A percentile compares a stretch with the other conserved stretches of the same genome.
Conservation (phyloP, 176 grass and related monocot genomes). For the Phyllostachys edulis region DNA sequence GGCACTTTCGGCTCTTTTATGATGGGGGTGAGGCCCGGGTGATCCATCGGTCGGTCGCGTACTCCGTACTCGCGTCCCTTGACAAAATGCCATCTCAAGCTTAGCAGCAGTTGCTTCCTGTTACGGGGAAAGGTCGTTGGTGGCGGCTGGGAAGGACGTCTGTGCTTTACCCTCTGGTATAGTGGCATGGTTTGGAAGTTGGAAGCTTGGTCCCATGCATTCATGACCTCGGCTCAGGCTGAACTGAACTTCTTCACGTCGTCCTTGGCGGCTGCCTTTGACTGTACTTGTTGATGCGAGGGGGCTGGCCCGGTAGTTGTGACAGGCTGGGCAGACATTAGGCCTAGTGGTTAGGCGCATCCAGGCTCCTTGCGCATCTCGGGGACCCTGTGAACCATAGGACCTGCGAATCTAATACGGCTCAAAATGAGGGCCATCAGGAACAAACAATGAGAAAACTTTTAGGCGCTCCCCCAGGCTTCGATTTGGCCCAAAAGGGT, state of each 20-base stretch:
- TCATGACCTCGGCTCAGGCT: background rate
- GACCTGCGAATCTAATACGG: too few species aligned
- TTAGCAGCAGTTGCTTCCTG: background rate
- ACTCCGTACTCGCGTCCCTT: background rate
- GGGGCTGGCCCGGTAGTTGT: background rate
- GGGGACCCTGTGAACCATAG: background rate
- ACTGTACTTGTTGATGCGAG: background rate
- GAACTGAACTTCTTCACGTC: background rate
- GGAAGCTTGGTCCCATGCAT: background rate
- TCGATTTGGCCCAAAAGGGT: background rate
- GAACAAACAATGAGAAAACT: background rate
- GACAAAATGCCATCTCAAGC: background rate
- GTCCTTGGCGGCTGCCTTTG: background rate
- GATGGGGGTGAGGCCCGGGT: too few species aligned
- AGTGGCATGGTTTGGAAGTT: background rate
- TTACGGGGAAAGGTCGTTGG: background rate
- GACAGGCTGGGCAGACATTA: background rate
- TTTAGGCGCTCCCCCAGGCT: too few species aligned
- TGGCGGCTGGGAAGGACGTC: background rate
- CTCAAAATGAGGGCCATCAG: background rate
- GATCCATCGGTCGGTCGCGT: background rate
- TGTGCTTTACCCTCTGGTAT: background rate
- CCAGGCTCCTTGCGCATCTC: background rate
- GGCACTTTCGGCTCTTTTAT: constrained; percentile 34
- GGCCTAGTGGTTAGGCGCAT: background rate